Conservation (phyloP, 306 rosid genomes). For the Fagus sylvatica region DNA sequence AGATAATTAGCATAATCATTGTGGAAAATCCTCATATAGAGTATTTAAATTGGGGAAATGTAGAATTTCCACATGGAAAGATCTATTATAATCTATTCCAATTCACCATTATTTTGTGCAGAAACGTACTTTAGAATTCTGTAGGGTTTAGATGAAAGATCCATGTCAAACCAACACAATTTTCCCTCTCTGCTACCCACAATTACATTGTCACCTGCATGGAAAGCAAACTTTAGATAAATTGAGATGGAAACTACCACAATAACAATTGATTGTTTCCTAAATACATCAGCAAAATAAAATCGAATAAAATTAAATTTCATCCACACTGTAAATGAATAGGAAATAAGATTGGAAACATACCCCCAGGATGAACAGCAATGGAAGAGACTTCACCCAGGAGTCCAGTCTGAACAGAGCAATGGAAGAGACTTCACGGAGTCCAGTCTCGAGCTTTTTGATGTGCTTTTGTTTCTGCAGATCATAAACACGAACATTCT, state of each 20-base stretch:
- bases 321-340: background rate
- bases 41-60: background rate
- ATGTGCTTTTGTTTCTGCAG: slow-evolving; percentile 56
- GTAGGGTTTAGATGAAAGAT: slow-evolving; percentile 89
- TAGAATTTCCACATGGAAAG: background rate
- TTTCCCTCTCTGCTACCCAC: slow-evolving; percentile 99
- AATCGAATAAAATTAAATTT: background rate
- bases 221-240: slow-evolving; percentile 14
- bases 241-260: background rate
- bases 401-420: slow-evolving; percentile 83
- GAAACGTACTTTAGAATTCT: slow-evolving; percentile 61
- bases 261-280: background rate
- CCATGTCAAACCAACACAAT: slow-evolving; percentile 96
- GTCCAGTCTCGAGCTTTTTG: slow-evolving; percentile 85
- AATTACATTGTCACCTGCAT: slow-evolving; percentile 87
- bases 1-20: background rate
- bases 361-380: slow-evolving; percentile 93
- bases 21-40: background rate
- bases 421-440: slow-evolving; percentile 81
- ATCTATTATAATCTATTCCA: background rate
- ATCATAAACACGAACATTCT: slow-evolving; percentile 75
- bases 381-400: slow-evolving; percentile 86
- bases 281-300: background rate
- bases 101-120: background rate
- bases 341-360: slow-evolving; percentile 8